Base-by-base conservation (phyloP, 805 yeast species). In the Metschnikowia anglica region DNA sequence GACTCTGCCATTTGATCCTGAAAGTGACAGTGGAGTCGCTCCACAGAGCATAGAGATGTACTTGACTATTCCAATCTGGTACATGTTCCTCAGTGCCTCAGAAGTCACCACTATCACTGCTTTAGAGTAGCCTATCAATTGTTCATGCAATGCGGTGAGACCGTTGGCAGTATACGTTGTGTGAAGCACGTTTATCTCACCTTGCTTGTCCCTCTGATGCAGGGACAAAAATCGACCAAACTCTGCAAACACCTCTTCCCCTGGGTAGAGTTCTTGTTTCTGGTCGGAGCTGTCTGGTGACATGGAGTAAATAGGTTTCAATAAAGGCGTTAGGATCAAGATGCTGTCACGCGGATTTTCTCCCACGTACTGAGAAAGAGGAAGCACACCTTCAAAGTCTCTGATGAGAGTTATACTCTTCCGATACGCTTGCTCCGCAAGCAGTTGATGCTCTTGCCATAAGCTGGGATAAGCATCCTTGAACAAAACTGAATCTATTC, bases 121-220 rank as follows among this genome's bases (percentile, higher is more conserved):
- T 41, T 74, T 73, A 5, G 80, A 67, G 36, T 69, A 64, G 37
- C 75, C 79, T 20, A 79, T 76, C 39, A 79, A 64, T 21, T 67
- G 61, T 53, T 79, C 84, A 51, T 80, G 84, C 27, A 75, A 57
- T 12, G 70, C 62, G n/a, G 81, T 75, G 20, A 80, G 62, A 2
- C 80, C 80, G 47, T 75, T 73, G 4, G 74, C 82, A 0, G 83
- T 77, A 51, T 80, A 80, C 2, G 81, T 73, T 1, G 83, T 75
- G 54, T 80, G 85, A 8, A 72, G 53, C 1, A 80, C 78, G 44
- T 74, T 74, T 49, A 73, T 77, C 16, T 52, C 51, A 17, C 48
- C 44, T 4, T 48, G 40, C 29, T 54, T 56, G 5, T 49, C 48
- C 2, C 61, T 56, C 38, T 69, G 72, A 29, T 66, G 59, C 6